Base-by-base conservation (phyloP, 208 protist genomes). In the Acanthamoeba divionensis region DNA sequence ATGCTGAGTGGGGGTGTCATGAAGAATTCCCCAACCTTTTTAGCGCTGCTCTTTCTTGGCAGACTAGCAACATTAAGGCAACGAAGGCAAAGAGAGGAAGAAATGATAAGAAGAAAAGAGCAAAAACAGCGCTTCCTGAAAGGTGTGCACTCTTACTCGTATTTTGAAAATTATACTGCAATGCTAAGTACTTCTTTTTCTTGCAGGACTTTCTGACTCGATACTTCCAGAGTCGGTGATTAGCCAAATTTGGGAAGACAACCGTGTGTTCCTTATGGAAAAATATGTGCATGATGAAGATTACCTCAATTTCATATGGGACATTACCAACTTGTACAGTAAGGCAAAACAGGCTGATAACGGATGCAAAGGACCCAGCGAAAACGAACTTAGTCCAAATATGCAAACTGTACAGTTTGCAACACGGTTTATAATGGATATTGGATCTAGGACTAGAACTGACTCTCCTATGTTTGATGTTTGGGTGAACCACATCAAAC, bases 361-460 rank as follows among this genome's bases (percentile, higher is more conserved):
- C 65, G 5, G 8, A 10, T 82, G 45, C 21, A 13, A 57, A 13
- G 15, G 52, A 18, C 52, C 13, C 52, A 12, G 13, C 26, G 10
- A 67, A 12, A n/a, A 31, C 62, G 62, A 41, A 18, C 8, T 21
- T 45, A 13, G 18, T 12, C 63, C 15, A 9, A 65, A 29, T 3
- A 47, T 86, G 75, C 38, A 15, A 55, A 86, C 75, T 5, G 54
- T 86, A 29, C 75, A 86, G 52, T 86, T 86, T 41, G 50, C 33
- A 18, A 86, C 75, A 24, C 45, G 75, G n/a, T 86, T 86, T 55
- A 86, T 86, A 55, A 86, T 86, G n/a, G 75, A 86, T 9, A 86
- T 86, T 24, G 75, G 75, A 4, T 44, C 26, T 18, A 48, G 75
- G 38, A 86, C 75, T 5, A 29, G 54, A 15, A 29, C 24, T 21